Conservation (phyloP, 192 early-diverging fungal species). For the Backusella parvicylindrica region DNA sequence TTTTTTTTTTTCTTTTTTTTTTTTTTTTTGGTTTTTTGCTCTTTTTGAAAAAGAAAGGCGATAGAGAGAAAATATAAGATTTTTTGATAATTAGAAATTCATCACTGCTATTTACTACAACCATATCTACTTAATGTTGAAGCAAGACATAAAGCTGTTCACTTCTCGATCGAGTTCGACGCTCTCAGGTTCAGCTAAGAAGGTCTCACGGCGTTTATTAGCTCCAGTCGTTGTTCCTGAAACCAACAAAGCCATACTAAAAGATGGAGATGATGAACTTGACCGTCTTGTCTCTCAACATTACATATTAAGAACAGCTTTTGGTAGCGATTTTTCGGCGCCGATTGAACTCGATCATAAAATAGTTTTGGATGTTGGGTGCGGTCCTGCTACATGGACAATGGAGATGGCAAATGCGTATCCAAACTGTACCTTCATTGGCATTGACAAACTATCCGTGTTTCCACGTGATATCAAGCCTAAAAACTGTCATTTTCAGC, state of each 20-base stretch:
- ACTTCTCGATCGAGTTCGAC: neutral
- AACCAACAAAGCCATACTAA: neutral
- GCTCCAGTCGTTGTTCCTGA: neutral
- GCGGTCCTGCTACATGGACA: conserved; percentile 34
- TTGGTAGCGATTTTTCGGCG: neutral
- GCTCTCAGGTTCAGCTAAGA: neutral
- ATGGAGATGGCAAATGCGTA: conserved; percentile 50
- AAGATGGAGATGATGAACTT: neutral
- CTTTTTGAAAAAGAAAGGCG: neutral
- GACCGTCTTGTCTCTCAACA: conserved; percentile 8
- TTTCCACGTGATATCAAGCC: conserved; percentile 31
- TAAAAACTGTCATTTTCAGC: conserved; percentile 10
- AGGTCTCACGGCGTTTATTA: neutral
- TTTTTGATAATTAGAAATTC: neutral
- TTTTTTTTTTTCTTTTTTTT: neutral
- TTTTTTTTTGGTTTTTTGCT: neutral
- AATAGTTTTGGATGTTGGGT: conserved; percentile 23
- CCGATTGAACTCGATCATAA: neutral
- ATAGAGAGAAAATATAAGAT: neutral
- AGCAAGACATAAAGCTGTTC: neutral
- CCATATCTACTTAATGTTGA: neutral
- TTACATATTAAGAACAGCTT: neutral
- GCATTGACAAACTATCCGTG: conserved; percentile 41
- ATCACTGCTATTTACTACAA: too few relatives aligned
- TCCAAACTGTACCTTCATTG: conserved; percentile 42